These are phyloP conservation scores for Exophiala xenobiotica DNA, from an alignment of 2,329 filamentous ascomycete species.

Conservation along the genomic window DNA sequence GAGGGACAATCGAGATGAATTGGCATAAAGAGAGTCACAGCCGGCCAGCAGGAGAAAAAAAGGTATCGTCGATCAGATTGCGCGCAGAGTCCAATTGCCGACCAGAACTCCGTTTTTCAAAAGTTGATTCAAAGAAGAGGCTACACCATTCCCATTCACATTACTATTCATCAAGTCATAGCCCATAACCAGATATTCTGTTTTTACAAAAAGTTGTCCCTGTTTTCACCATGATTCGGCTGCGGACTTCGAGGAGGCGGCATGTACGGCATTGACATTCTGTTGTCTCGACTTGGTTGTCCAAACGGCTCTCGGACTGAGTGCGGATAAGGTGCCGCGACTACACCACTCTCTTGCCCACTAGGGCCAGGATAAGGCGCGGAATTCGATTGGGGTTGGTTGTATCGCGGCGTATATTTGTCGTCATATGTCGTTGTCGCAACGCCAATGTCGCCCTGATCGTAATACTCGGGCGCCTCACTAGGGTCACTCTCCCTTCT, in stretches of 20 bases:
- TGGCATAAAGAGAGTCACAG: too few species aligned
- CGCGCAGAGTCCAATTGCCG: too few species aligned
- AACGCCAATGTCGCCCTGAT: slow-evolving; percentile 25
- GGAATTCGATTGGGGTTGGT: background rate
- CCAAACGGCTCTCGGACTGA: background rate
- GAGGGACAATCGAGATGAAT: too few species aligned
- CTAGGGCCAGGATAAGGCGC: background rate
- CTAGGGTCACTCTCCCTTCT: slow-evolving; percentile 5
- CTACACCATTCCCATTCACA: background rate
- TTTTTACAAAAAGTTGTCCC: slow-evolving; percentile 13
- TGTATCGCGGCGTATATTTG: slow-evolving; percentile 7
- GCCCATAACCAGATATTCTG: background rate
- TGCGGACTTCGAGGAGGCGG: slow-evolving; percentile 15
- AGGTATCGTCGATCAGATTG: too few species aligned
- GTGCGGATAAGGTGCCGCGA: slow-evolving; percentile 9
- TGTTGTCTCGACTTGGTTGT: slow-evolving; percentile 2
- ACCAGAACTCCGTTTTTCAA: too few species aligned
- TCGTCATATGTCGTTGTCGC: slow-evolving; percentile 23
- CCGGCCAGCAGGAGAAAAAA: too few species aligned
- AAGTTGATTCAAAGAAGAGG: background rate
- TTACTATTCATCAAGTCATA: background rate
- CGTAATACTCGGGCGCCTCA: slow-evolving; percentile 7
- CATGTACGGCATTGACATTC: slow-evolving; percentile 18
- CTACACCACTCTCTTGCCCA: slow-evolving; percentile 13
- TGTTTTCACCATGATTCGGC: slow-evolving; percentile 3